phyloP scores from a whole-genome alignment of 306 rosid genomes.

The Styphnolobium japonicum region DNA sequence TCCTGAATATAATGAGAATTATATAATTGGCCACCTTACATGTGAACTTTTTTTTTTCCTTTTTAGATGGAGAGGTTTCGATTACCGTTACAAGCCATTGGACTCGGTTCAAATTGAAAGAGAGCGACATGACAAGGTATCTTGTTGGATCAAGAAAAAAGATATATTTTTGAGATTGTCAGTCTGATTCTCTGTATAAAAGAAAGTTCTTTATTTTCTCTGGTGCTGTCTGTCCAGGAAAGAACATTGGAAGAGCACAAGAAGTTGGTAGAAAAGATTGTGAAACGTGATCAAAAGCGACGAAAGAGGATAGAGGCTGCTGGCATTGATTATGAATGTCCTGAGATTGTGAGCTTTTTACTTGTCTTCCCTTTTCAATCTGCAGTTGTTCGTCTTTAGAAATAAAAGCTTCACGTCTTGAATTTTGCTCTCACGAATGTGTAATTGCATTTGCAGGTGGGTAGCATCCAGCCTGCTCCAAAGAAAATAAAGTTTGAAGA shows the following conservation, averaged over 20 bases:
- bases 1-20: neutral
- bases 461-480: constrained; percentile 58
- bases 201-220: neutral
- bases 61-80: constrained; percentile 76
- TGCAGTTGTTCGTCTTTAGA: neutral
- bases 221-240: constrained; percentile 40
- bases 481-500: constrained; percentile 78
- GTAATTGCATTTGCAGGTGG: constrained; percentile 50
- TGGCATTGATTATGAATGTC: constrained; percentile 85
- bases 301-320: constrained; percentile 73
- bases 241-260: constrained; percentile 46
- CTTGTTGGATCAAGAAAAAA: neutral
- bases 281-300: constrained; percentile 51
- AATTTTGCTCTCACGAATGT: neutral
- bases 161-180: neutral
- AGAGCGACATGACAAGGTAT: constrained; percentile 65
- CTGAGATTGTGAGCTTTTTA: constrained; percentile 67
- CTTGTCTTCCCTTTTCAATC: neutral
- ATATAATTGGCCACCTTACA: too few species aligned
- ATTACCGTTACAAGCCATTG: constrained; percentile 47
- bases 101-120: constrained; percentile 63
- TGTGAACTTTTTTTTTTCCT: too few species aligned
- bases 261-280: constrained; percentile 47
- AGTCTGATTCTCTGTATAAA: neutral
- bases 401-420: neutral